These are phyloP conservation scores for Phytopythium oedochilum DNA, from an alignment of 352 stramenopile genomes.

Conservation along the genomic window DNA sequence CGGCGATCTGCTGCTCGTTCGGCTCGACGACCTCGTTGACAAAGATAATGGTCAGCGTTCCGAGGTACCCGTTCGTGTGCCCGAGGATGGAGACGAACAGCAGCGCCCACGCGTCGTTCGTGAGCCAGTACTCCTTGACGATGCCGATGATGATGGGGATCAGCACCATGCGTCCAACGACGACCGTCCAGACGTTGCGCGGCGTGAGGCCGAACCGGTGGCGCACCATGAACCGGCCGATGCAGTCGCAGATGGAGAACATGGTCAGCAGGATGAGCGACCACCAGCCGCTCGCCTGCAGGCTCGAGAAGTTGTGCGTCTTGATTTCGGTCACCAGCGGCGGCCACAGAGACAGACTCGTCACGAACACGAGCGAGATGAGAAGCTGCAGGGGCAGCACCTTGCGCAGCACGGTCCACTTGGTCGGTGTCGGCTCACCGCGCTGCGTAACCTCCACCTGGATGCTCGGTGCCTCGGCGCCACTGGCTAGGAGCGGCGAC, in stretches of 20 bases:
- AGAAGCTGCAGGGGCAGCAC: slow-evolving; percentile 58
- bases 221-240: slow-evolving; percentile 66
- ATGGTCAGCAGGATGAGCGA: slow-evolving; percentile 75
- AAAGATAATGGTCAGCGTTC: slow-evolving; percentile 77
- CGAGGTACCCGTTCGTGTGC: slow-evolving; percentile 77
- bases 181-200: slow-evolving; percentile 57
- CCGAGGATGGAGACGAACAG: slow-evolving; percentile 65
- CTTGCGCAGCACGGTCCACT: slow-evolving; percentile 67
- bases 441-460: not conserved
- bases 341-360: slow-evolving; percentile 69
- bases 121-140: slow-evolving; percentile 64
- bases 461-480: slow-evolving; percentile 3
- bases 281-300: slow-evolving; percentile 76
- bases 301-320: slow-evolving; percentile 68
- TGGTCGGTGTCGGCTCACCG: slow-evolving; percentile 25
- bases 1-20: slow-evolving; percentile 67
- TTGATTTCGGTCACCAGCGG: slow-evolving; percentile 80
- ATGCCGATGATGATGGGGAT: slow-evolving; percentile 68
- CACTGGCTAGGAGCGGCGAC: slow-evolving; percentile 29
- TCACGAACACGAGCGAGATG: slow-evolving; percentile 70
- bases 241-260: slow-evolving; percentile 69
- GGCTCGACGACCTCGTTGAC: slow-evolving; percentile 73
- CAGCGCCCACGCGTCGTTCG: slow-evolving; percentile 68
- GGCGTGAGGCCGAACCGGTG: slow-evolving; percentile 59
- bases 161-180: slow-evolving; percentile 52